Base-by-base conservation (phyloP, 106 monocot species). In the Xerophyta viscosa region DNA sequence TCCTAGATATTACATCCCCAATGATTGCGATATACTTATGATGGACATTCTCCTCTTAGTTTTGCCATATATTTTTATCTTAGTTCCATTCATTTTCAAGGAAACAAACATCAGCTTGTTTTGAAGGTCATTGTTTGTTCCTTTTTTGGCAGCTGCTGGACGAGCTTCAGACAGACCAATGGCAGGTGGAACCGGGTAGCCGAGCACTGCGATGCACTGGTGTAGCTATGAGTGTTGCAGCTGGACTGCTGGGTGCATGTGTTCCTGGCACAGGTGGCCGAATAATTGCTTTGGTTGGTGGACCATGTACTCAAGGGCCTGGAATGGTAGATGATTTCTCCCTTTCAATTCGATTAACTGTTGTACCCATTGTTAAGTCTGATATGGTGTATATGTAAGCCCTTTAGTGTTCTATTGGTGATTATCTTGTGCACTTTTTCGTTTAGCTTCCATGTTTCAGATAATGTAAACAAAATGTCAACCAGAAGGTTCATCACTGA, bases 261-360 rank as follows among this genome's bases (percentile, higher is more conserved):
- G 47, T 83, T 64, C 90, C 98, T 46, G 98, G 98, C 0, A 99
- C 98, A 21, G 98, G 98, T 4, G 98, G 90, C 24, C 65, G 90
- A 2, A 99, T 99, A 31, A 77, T 99, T 48, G 83, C 98, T 52
- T 70, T 99, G 49, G 72, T 99, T 24, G 90, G 98, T 21, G 98
- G 98, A 28, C 98, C 98, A 27, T 99, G 98, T 63, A 90, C 98
- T 0, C 85, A 81, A 31, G 98, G 98, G 19, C 98, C 90, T 41
- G 98, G 98, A 82, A 74, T 99, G 98, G 85, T 98, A 74, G 28
- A 27, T 45, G 8, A 21, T 46, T 56, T 1, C 56, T 56, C 23
- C 20, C 10, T 30, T 15, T 3, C 6, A 39, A 11, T 39, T 2
- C 15, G n/a, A n/a, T n/a, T n/a, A n/a, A n/a, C n/a, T n/a, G n/a